Percentiles rank a stretch among this genome's conserved stretches.
Evolutionary conservation across 352 stramenopile genomes (phyloP).

Genomic region (Globisporangium okanoganense): DNA sequence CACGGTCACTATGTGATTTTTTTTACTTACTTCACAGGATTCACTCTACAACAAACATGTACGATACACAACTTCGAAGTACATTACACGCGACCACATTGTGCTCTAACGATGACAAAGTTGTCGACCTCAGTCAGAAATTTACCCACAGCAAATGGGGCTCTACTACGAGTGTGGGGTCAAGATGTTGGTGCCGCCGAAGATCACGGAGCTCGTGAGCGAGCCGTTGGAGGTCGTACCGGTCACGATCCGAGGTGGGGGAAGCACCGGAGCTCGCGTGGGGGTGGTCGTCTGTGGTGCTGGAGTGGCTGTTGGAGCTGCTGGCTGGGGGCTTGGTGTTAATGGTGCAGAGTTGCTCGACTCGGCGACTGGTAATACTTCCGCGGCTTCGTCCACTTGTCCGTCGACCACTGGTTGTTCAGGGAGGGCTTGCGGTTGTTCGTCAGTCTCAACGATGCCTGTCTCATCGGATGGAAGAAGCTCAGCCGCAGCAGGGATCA

Average conservation of each 20-base stretch:
- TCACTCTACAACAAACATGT: neutral
- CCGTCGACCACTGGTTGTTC: neutral
- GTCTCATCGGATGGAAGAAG: neutral
- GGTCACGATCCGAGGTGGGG: neutral
- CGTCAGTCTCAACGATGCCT: neutral
- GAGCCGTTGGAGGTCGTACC: conserved; percentile 2
- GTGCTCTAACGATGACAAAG: neutral
- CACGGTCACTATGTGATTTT: neutral
- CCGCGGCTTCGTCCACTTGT: neutral
- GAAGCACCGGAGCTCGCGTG: neutral
- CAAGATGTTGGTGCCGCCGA: conserved; percentile 5
- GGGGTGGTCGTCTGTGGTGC: neutral
- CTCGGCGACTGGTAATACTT: neutral
- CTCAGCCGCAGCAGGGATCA: neutral
- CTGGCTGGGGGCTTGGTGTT: neutral
- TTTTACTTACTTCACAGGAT: neutral
- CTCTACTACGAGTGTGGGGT: conserved; percentile 7
- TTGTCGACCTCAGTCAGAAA: neutral
- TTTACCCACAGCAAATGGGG: neutral
- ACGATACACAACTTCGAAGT: neutral
- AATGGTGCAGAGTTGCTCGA: neutral
- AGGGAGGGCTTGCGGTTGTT: neutral
- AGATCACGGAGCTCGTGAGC: conserved; percentile 9
- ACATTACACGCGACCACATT: neutral
- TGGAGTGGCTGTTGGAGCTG: neutral